phyloP scores from a whole-genome alignment of 805 yeast species.

The Cephaloascus albidus region DNA sequence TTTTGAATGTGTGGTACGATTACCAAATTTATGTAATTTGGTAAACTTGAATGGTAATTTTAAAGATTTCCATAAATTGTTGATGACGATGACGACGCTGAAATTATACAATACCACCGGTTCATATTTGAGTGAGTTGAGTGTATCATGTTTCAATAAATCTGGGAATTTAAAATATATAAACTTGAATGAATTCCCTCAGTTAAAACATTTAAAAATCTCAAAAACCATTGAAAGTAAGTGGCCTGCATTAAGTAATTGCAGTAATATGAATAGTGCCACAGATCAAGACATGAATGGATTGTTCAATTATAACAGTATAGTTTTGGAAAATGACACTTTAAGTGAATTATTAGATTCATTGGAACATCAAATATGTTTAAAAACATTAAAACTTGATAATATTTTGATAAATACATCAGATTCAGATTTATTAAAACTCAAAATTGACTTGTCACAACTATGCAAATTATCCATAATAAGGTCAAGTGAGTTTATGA shows the following conservation, averaged over 20 bases:
- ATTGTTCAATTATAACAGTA: not conserved
- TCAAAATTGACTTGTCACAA: conserved; percentile 1
- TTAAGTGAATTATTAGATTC: conserved; percentile 1
- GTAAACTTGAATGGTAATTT: conserved; percentile 10
- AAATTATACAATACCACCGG: not conserved
- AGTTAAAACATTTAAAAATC: conserved; percentile 9
- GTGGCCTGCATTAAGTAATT: not conserved
- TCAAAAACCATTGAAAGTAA: conserved; percentile 3
- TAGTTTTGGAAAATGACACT: conserved; percentile 3
- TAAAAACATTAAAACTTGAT: conserved; percentile 4
- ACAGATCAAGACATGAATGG: not conserved
- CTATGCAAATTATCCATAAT: conserved; percentile 4
- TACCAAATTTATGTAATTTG: conserved; percentile 7
- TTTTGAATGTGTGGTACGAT: conserved; percentile 5
- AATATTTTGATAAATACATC: conserved; percentile 3
- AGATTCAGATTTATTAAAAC: conserved; percentile 4
- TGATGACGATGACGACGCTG: no score
- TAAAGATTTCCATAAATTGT: conserved; percentile 6
- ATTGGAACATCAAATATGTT: conserved; percentile 1
- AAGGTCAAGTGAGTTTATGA: conserved; percentile 7
- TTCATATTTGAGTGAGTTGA: not conserved
- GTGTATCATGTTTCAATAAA: not conserved
- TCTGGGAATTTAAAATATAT: conserved; percentile 8
- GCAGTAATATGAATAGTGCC: not conserved
- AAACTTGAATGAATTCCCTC: conserved; percentile 5